Base-by-base conservation (phyloP, 345 rosid species). In the Heritiera littoralis region DNA sequence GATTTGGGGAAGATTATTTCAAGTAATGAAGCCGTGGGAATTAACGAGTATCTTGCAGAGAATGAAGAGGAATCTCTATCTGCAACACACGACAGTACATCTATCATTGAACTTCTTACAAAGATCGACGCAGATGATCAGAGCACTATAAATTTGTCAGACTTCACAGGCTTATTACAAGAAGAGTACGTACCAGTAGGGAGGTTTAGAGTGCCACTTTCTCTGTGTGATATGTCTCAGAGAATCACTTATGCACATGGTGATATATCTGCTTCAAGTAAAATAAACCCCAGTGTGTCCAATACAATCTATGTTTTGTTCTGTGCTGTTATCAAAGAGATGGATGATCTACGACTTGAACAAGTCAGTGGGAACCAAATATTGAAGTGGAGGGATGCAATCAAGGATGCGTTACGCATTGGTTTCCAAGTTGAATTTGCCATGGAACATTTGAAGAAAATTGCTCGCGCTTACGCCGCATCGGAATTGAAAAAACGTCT, bases 381-480 rank as follows among this genome's bases (percentile, higher is more conserved):
- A 45, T 35, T 77, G 38, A 77, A 49, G 52, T 77, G 79, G 73
- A 66, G 79, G 43, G 79, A 77, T 20, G 63, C n/a, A 2, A 77
- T 77, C 40, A 77, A 77, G 10, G 73, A 65, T 66, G 79, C 41
- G 6, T 13, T 65, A 56, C 35, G 64, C n/a, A 51, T 77, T 6
- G 30, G 40, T 6, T 77, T 66, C 13, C 6, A 52, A 1, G 73
- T 38, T 15, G 8, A 40, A 4, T 77, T 66, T 1, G 65, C 73
- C 40, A 18, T 51, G 73, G 52, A 66, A 35, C 73, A 35, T 38
- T 23, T 77, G 49, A 49, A 72, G 46, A 72, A 52, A 7, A 52
- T 72, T 28, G 48, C 76, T 0, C 7, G 30, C 1, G 73, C 48
- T 49, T 77, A 77, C 63, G n/a, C 66, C 1, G 64, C 64, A 30